Conservation (phyloP, 2,329 filamentous ascomycete genomes). For the Coniochaeta sp. region DNA sequence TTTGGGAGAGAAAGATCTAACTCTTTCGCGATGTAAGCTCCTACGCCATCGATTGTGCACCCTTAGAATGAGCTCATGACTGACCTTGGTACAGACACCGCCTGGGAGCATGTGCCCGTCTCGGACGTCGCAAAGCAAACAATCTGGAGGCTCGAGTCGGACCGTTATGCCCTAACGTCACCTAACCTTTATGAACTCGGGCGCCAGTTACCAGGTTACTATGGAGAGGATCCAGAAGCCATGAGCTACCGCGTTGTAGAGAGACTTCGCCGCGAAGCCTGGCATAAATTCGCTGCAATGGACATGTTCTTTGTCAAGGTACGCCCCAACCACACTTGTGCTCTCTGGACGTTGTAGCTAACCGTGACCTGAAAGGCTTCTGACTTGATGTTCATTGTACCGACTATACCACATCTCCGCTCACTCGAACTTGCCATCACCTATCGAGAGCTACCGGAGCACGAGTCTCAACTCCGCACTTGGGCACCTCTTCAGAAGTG, state of each 20-base stretch:
- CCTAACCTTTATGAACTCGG: slow-evolving; percentile 44
- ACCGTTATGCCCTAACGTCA: slow-evolving; percentile 46
- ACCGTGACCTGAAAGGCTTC: slow-evolving; percentile 36
- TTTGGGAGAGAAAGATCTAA: slow-evolving; percentile 56
- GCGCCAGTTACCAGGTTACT: slow-evolving; percentile 43
- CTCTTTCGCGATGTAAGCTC: slow-evolving; percentile 51
- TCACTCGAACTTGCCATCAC: slow-evolving; percentile 47
- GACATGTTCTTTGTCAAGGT: slow-evolving; percentile 64
- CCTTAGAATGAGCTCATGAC: neutral
- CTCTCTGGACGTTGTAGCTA: slow-evolving; percentile 1
- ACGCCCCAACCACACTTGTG: slow-evolving; percentile 10
- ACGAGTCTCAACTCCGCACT: slow-evolving; percentile 33
- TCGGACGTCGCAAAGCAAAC: slow-evolving; percentile 46
- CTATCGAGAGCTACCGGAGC: slow-evolving; percentile 51
- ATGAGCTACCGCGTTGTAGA: slow-evolving; percentile 36
- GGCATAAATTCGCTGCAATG: slow-evolving; percentile 45
- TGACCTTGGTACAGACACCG: slow-evolving; percentile 35
- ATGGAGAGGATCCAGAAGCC: slow-evolving; percentile 34
- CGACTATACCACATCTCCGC: slow-evolving; percentile 50
- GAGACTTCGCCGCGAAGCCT: slow-evolving; percentile 39
- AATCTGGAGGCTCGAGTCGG: slow-evolving; percentile 52
- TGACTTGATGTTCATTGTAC: slow-evolving; percentile 52
- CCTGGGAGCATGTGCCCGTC: slow-evolving; percentile 49
- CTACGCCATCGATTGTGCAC: slow-evolving; percentile 1
- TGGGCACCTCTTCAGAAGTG: slow-evolving; percentile 43